Evolutionary conservation across 2,329 filamentous ascomycete genomes (phyloP), one percentile per base, ranked within the genome.

Genomic region (Emericellopsis cladophorae): DNA sequence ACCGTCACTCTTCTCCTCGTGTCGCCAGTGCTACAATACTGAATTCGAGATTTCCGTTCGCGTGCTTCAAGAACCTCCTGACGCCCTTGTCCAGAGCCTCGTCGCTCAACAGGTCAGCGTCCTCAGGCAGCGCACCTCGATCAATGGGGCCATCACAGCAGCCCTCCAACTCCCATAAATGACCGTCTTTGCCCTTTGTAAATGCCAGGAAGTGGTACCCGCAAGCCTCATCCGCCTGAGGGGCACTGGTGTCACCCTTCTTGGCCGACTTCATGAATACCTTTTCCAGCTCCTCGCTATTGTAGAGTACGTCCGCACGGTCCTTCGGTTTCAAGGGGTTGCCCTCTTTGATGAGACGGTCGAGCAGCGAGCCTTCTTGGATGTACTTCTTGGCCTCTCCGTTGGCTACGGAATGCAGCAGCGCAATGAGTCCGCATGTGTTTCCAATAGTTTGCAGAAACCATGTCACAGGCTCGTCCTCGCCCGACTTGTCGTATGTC

Each of bases 381-480:
- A 90, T 70, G 44, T 72, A 67, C 3, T 60, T 54, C 15, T 71
- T 64, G 0, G 79, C 72, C 4, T 67, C 65, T 1, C 84, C 84
- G 55, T 92, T 93, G 39, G 73, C 73, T 1, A 83, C 71, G 14
- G 74, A 75, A 57, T 93, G 86, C 8, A 93, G 58, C 5, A 92
- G 66, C 0, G 79, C 86, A 52, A 88, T 87, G 18, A 89, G 71
- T 1, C 86, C 86, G 54, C 85, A 93, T 1, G 85, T 83, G 55
- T 92, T 81, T 43, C 78, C 74, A 51, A 93, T 92, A 0, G 84
- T 92, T 59, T 93, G 86, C 53, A 80, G 80, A 64, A 87, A 92
- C 85, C 85, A 93, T 15, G 85, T 65, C 1, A 89, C 76, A 7
- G 82, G 74, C 50, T 89, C 82, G 1, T 61, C 55, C 5, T 52